A percentile compares a stretch with the other conserved stretches of the same genome.
These are phyloP conservation scores for Mycena pura DNA, from an alignment of 768 basidiomycete species.

Conservation along the genomic window DNA sequence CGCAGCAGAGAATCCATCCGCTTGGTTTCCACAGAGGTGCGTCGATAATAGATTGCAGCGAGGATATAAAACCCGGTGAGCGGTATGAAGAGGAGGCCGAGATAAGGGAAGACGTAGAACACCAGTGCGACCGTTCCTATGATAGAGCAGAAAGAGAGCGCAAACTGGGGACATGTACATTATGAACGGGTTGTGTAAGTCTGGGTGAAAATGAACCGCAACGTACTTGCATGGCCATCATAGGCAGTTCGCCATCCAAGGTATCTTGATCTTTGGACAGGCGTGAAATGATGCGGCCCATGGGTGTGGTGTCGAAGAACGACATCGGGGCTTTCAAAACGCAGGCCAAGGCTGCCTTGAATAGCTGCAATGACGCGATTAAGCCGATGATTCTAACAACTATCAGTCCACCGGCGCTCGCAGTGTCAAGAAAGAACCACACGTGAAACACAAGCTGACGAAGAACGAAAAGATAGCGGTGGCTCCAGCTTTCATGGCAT, in stretches of 20 bases:
- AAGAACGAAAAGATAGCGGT: constrained; percentile 59
- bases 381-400: constrained; percentile 43
- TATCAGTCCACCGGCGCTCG: background rate
- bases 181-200: background rate
- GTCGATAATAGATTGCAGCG: constrained; percentile 62
- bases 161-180: constrained; percentile 44
- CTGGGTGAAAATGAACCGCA: background rate
- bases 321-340: constrained; percentile 66
- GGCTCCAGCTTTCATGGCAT: constrained; percentile 42
- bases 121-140: constrained; percentile 64
- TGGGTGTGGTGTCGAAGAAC: constrained; percentile 77
- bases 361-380: constrained; percentile 53
- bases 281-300: constrained; percentile 62
- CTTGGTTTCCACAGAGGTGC: constrained; percentile 68
- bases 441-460: constrained; percentile 58
- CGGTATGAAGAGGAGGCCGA: constrained; percentile 67
- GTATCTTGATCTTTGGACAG: constrained; percentile 68
- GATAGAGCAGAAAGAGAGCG: constrained; percentile 49
- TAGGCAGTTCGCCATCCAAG: constrained; percentile 56
- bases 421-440: constrained; percentile 29
- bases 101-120: constrained; percentile 68
- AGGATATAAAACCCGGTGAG: constrained; percentile 57
- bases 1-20: constrained; percentile 66
- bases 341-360: constrained; percentile 57
- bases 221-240: constrained; percentile 44